A percentile compares a stretch with the other conserved stretches of the same genome.
Conservation (phyloP, 2,329 filamentous ascomycete genomes). For the Apiospora koreana region DNA sequence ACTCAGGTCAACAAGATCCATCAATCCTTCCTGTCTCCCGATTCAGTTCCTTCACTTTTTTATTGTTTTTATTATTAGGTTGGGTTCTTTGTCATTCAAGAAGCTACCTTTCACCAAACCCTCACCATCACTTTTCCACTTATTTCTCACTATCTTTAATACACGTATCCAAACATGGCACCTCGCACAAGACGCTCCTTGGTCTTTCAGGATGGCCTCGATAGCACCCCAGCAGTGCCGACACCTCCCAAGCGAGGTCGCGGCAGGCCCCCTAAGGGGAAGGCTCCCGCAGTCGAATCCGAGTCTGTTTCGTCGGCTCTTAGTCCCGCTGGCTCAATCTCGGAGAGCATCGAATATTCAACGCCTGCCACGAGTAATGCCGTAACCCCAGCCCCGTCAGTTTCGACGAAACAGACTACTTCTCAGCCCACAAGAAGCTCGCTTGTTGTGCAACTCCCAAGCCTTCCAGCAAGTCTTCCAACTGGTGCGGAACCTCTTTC, state of each 20-base stretch:
- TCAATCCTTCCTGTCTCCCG: too few relatives aligned
- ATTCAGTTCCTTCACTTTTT: neutral
- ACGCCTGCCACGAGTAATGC: constrained; percentile 46
- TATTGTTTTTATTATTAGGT: neutral
- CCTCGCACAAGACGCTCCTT: constrained; percentile 24
- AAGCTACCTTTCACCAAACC: neutral
- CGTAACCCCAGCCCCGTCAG: constrained; percentile 38
- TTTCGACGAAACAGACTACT: constrained; percentile 19
- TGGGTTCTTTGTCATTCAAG: neutral
- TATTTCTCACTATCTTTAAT: neutral
- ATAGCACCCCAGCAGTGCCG: neutral
- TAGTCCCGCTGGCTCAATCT: constrained; percentile 30
- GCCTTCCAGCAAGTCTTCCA: neutral
- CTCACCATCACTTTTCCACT: neutral
- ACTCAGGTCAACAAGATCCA: neutral
- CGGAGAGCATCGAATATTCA: constrained; percentile 38
- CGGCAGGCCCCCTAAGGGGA: constrained; percentile 30
- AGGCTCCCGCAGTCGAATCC: constrained; percentile 19
- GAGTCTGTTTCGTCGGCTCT: constrained; percentile 37
- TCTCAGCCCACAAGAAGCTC: constrained; percentile 21
- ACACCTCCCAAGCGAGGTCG: constrained; percentile 17
- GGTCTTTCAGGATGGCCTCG: constrained; percentile 13
- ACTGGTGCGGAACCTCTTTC: neutral
- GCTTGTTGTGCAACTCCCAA: constrained; percentile 36
- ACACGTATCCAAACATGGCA: constrained; percentile 22